A percentile compares a stretch with the other conserved stretches of the same genome.
Evolutionary conservation across 345 rosid genomes (phyloP).

Genomic region (Psidium friedrichsthalianum): DNA sequence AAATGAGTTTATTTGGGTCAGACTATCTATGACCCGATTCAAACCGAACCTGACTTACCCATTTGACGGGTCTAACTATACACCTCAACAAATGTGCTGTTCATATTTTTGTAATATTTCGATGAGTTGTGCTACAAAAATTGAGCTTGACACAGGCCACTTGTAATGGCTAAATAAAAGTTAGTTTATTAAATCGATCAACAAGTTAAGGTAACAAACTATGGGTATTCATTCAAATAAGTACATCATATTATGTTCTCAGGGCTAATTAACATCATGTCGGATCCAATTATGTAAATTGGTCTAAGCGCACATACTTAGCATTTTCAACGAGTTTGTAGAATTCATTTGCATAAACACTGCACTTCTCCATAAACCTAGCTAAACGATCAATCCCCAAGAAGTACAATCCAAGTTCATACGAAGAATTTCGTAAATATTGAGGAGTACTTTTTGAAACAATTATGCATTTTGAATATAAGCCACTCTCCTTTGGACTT

Average conservation of each 20-base stretch:
- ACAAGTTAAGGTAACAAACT: background rate
- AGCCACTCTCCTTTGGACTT: background rate
- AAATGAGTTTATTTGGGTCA: too few species aligned
- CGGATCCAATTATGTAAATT: background rate
- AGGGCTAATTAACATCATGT: accelerated
- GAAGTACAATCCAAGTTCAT: background rate
- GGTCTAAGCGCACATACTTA: background rate
- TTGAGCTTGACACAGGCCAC: background rate
- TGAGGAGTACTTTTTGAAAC: background rate
- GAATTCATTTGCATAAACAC: background rate
- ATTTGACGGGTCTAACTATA: background rate
- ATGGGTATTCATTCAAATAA: background rate
- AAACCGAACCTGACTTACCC: too few species aligned
- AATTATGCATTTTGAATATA: background rate
- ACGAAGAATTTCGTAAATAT: background rate
- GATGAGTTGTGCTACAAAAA: background rate
- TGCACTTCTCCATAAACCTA: background rate
- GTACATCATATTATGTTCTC: background rate
- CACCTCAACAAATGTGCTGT: background rate
- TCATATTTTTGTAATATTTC: background rate
- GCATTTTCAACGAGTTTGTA: background rate
- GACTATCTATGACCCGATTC: too few species aligned
- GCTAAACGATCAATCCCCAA: background rate
- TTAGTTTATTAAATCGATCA: background rate
- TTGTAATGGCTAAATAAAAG: background rate